These are phyloP conservation scores for Boletus reticuloceps DNA, from an alignment of 768 basidiomycete genomes.

Conservation along the genomic window DNA sequence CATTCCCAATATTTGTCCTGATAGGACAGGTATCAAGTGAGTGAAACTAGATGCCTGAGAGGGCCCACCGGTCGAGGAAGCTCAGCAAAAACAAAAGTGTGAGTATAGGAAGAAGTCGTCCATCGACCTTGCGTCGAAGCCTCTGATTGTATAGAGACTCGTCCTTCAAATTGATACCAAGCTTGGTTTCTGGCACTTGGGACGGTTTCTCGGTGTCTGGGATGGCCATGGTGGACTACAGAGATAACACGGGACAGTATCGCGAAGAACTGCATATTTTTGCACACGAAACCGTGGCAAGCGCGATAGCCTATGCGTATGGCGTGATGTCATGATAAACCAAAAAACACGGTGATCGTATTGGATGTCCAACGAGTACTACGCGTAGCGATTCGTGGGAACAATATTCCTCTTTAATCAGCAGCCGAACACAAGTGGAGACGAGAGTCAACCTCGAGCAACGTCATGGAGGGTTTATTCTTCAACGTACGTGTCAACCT, in stretches of 20 bases:
- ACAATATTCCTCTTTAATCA: slow-evolving; percentile 11
- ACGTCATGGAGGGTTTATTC: slow-evolving; percentile 78
- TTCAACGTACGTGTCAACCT: slow-evolving; percentile 65
- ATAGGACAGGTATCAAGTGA: not conserved
- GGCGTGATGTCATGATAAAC: slow-evolving; percentile 4
- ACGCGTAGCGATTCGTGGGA: slow-evolving; percentile 12
- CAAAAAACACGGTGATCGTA: not conserved
- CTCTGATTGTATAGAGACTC: slow-evolving; percentile 19
- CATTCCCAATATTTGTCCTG: slow-evolving; percentile 40
- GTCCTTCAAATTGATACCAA: not conserved
- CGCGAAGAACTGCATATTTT: not conserved
- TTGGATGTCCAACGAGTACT: no score
- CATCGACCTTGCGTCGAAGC: slow-evolving; percentile 34
- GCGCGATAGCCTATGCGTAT: not conserved
- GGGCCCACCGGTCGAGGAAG: slow-evolving; percentile 38
- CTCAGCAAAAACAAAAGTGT: slow-evolving; percentile 40
- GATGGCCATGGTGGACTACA: slow-evolving; percentile 4
- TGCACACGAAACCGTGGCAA: not conserved
- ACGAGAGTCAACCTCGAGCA: slow-evolving; percentile 3
- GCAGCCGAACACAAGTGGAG: not conserved
- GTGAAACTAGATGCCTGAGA: not conserved
- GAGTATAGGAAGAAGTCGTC: slow-evolving; percentile 38
- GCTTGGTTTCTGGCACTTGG: not conserved
- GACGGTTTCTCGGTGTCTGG: not conserved
- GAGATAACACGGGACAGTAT: not conserved